phyloP scores from a whole-genome alignment of 371 early-diverging fungal genomes.

The Lichtheimia hyalospora region DNA sequence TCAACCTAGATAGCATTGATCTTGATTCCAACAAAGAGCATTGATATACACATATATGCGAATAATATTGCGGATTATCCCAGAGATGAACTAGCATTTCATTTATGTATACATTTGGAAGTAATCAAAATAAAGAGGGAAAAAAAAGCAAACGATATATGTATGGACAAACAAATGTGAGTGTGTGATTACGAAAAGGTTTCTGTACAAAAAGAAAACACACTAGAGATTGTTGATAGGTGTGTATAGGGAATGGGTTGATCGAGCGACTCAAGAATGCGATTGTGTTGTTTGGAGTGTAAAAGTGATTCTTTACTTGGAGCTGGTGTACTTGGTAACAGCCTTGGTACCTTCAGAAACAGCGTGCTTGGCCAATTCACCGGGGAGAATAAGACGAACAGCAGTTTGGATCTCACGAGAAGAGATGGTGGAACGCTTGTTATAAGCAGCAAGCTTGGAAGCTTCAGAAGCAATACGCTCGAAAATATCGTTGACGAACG shows the following conservation, averaged over 20 bases:
- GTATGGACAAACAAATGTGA: slow-evolving; percentile 1
- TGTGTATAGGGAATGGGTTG: neutral
- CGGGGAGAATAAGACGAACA: slow-evolving; percentile 91
- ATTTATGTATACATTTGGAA: too few species aligned
- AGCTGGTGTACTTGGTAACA: slow-evolving; percentile 93
- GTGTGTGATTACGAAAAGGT: slow-evolving; percentile 1
- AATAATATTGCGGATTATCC: too few species aligned
- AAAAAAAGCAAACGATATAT: neutral
- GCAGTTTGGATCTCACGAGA: slow-evolving; percentile 96
- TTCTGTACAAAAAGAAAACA: neutral
- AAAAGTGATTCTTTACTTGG: slow-evolving; percentile 51
- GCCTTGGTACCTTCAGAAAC: slow-evolving; percentile 98
- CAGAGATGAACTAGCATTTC: too few species aligned
- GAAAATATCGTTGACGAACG: slow-evolving; percentile 97
- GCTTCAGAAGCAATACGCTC: slow-evolving; percentile 88
- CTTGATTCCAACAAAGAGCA: neutral
- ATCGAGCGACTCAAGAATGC: neutral
- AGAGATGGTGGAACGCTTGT: slow-evolving; percentile 93
- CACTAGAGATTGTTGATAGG: neutral
- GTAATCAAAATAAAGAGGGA: too few species aligned
- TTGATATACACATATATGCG: neutral
- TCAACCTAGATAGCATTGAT: neutral
- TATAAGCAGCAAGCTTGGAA: slow-evolving; percentile 89
- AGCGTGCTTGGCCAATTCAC: slow-evolving; percentile 97
- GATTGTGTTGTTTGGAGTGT: neutral